Evolutionary conservation across 352 stramenopile genomes (phyloP).

Genomic region (Thalassiosira hispida): DNA sequence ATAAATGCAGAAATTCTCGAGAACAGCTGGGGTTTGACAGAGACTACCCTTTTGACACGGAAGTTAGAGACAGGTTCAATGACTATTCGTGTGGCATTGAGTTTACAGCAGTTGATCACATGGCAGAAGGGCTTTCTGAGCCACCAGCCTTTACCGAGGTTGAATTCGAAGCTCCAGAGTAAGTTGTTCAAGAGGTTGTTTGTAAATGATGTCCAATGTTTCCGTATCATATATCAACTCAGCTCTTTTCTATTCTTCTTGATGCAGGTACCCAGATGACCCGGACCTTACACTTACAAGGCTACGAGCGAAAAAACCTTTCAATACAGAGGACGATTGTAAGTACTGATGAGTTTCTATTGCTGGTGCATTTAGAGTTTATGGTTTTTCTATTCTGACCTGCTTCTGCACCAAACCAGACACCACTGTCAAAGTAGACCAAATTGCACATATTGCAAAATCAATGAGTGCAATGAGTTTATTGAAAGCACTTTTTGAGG

Average conservation of each 20-base stretch:
- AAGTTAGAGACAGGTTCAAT: conserved; percentile 21
- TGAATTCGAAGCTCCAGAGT: conserved; percentile 13
- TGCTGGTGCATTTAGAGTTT: too few relatives aligned
- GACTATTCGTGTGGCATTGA: conserved; percentile 3
- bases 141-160: background rate
- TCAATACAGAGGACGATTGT: too few relatives aligned
- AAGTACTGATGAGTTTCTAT: too few relatives aligned
- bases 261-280: conserved; percentile 17
- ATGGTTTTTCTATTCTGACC: too few relatives aligned
- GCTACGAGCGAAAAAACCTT: background rate
- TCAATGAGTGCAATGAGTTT: too few relatives aligned
- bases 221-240: background rate
- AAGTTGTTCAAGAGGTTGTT: too few relatives aligned
- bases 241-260: background rate
- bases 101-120: conserved; percentile 23
- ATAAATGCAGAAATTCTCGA: conserved; percentile 19
- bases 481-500: too few relatives aligned
- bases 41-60: conserved; percentile 32
- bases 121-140: background rate
- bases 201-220: background rate
- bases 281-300: background rate
- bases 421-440: too few relatives aligned
- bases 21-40: conserved; percentile 20
- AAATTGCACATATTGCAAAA: too few relatives aligned
- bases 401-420: too few relatives aligned